Evolutionary conservation across 305 asterid genomes (phyloP).

Genomic region (Solanum hybrid): DNA sequence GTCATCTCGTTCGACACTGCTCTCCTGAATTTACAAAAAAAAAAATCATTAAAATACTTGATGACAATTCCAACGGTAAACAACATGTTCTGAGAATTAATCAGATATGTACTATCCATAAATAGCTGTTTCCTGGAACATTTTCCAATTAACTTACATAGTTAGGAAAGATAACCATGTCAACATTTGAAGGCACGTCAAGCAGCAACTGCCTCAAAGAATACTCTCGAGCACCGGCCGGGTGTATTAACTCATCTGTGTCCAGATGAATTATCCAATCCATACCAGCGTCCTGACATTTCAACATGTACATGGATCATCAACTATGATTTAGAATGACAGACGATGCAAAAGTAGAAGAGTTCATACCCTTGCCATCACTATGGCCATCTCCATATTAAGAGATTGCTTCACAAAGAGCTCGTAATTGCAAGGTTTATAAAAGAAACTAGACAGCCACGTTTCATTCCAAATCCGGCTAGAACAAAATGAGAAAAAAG

Average conservation of each 20-base stretch:
- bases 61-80: not conserved
- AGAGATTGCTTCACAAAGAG: constrained; percentile 89
- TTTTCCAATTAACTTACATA: constrained; percentile 48
- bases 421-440: constrained; percentile 94
- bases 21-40: constrained; percentile 46
- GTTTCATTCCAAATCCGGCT: constrained; percentile 84
- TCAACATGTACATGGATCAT: constrained; percentile 2
- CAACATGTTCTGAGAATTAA: not conserved
- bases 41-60: not conserved
- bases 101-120: not conserved
- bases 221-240: constrained; percentile 78
- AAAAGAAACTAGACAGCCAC: constrained; percentile 55
- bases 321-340: not conserved
- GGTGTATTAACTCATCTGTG: constrained; percentile 86
- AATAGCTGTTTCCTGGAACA: not conserved
- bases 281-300: constrained; percentile 68
- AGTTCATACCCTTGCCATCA: constrained; percentile 81
- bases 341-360: not conserved
- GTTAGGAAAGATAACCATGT: constrained; percentile 78
- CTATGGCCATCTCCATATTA: constrained; percentile 94
- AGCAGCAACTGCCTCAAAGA: constrained; percentile 70
- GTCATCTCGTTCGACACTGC: constrained; percentile 83
- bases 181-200: constrained; percentile 63
- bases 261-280: constrained; percentile 95
- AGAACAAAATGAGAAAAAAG: constrained; percentile 13